These are phyloP conservation scores for Stereocaulon alpinum DNA, from an alignment of 495 filamentous ascomycete species.

Conservation along the genomic window DNA sequence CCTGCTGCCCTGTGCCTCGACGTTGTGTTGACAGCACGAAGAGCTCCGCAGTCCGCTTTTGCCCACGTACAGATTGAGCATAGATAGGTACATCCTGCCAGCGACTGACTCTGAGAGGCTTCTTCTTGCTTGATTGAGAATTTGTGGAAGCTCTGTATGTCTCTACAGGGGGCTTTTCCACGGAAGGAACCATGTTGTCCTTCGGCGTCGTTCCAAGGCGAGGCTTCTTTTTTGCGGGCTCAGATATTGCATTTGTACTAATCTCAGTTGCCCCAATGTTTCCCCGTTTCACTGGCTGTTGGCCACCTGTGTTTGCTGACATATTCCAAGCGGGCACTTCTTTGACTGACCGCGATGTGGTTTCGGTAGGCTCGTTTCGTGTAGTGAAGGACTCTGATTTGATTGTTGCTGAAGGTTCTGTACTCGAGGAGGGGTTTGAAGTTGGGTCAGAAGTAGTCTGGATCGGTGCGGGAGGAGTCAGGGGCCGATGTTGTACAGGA, in stretches of 20 bases:
- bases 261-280: not conserved
- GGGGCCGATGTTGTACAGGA: not conserved
- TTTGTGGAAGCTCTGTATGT: conserved; percentile 12
- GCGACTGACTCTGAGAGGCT: conserved; percentile 24
- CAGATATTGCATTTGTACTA: not conserved
- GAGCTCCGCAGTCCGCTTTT: conserved; percentile 23
- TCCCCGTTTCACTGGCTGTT: not conserved
- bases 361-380: not conserved
- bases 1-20: conserved; percentile 5
- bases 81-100: conserved; percentile 30
- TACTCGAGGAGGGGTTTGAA: not conserved
- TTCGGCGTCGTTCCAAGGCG: conserved; percentile 8
- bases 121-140: conserved; percentile 30
- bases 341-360: not conserved
- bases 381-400: not conserved
- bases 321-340: not conserved
- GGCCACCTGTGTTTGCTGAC: not conserved
- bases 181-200: not conserved
- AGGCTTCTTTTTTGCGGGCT: conserved; percentile 12
- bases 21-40: conserved; percentile 28
- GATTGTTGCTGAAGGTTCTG: not conserved
- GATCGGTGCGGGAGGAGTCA: not conserved
- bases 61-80: conserved; percentile 33
- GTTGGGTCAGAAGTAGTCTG: not conserved
- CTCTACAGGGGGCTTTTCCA: not conserved